Conservation (phyloP, 805 yeast species). For the Barnettozyma californica region DNA sequence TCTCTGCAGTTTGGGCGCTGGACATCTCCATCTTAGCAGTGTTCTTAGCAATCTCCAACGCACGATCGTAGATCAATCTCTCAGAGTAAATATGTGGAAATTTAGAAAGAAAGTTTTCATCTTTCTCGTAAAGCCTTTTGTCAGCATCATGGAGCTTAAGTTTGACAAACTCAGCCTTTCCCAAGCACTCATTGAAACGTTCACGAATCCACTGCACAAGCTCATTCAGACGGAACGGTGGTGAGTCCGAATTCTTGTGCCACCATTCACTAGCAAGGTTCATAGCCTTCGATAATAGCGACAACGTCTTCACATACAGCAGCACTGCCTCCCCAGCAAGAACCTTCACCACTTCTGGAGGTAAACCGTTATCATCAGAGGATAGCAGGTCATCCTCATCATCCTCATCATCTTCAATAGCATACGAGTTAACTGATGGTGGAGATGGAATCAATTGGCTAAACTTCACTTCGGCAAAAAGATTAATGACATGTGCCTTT, state of each 20-base stretch:
- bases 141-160: conserved; percentile 49
- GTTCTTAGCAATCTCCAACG: conserved; percentile 84
- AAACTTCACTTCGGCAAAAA: conserved; percentile 88
- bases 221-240: conserved; percentile 47
- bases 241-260: conserved; percentile 42
- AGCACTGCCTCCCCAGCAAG: conserved; percentile 84
- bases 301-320: conserved; percentile 76
- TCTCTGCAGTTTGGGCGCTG: conserved; percentile 23
- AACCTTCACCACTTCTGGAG: conserved; percentile 49
- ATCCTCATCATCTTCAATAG: conserved; percentile 34
- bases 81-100: conserved; percentile 57
- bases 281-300: conserved; percentile 84
- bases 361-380: conserved; percentile 30
- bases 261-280: conserved; percentile 86
- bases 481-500: conserved; percentile 81
- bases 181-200: conserved; percentile 81
- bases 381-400: conserved; percentile 26
- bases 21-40: conserved; percentile 86
- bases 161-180: conserved; percentile 77
- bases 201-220: conserved; percentile 81
- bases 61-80: conserved; percentile 84
- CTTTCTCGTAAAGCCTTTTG: conserved; percentile 23
- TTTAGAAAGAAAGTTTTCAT: conserved; percentile 10
- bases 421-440: conserved; percentile 29
- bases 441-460: conserved; percentile 78